Conservation (phyloP, 345 rosid species). For the thale cress (Arabidopsis thaliana) region TAIR10.1 NC_003070.9:7018501-7019000, state of each 20-base stretch:
- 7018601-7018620: constrained; percentile 9
- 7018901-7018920: neutral
- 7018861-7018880: neutral
- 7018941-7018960: constrained; percentile 37
- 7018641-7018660: constrained; percentile 17
- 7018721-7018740: constrained; percentile 94
- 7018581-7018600: neutral
- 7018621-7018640: constrained; percentile 1
- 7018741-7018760: constrained; percentile 99
- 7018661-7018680: neutral
- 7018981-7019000: constrained; percentile 99
- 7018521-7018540: constrained; percentile 13
- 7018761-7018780: constrained; percentile 99
- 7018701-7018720: constrained; percentile 58
- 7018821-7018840: constrained; percentile 94
- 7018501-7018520: neutral
- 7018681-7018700: constrained; percentile 1
- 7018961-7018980: constrained; percentile 99
- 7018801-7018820: constrained; percentile 99
- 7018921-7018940: neutral
- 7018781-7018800: constrained; percentile 99
- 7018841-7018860: constrained; percentile 49
- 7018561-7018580: neutral
- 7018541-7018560: constrained; percentile 6
- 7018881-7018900: constrained; percentile 9